Evolutionary conservation across 225 moss, liverwort and hornwort genomes (phyloP), one percentile per base, ranked within the genome.

Genomic region (Physcomitrium patens): DNA sequence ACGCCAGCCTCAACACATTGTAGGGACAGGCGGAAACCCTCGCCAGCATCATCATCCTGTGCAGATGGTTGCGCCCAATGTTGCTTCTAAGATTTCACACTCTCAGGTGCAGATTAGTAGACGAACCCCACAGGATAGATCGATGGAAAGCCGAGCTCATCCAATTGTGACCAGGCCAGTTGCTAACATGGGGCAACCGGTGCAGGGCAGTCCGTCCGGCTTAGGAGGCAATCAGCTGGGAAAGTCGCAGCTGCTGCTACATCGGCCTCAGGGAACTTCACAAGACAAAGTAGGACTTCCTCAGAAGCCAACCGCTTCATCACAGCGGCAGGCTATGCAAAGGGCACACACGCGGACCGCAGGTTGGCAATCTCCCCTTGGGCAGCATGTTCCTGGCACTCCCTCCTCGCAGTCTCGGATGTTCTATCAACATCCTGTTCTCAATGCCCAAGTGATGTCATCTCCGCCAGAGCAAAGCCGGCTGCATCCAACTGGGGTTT

Each of bases 381-480:
- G 78, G 1, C 87, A 85, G 62, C 83, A 83, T 54, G 75, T 80
- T 12, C 88, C 82, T n/a, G 73, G 80, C 58, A 76, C 85, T 45
- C 88, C 85, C 9, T 76, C 76, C 68, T 79, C 63, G 44, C 79
- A 79, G 52, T 75, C 88, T 60, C 80, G 89, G 60, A 72, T 86
- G 74, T 89, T 85, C 58, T 86, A 82, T 67, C 60, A 80, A 63
- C 88, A 89, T 13, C 83, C 83, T 23, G 74, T 71, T 28, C 76
- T 79, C 17, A 81, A 81, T 76, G 77, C 81, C 1, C 86, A 82
- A 60, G 37, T 44, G 65, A 83, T 80, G 64, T 54, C 68, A 12
- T 83, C 86, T 70, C 83, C 83, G n/a, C 86, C 79, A 67, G 85
- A 79, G 61, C 88, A 88, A 83, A 76, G 22, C 6, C 82, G 77